A percentile compares a stretch with the other conserved stretches of the same genome.
These are phyloP conservation scores for Plantago coronopus DNA, from an alignment of 305 asterid genomes.

Conservation along the genomic window DNA sequence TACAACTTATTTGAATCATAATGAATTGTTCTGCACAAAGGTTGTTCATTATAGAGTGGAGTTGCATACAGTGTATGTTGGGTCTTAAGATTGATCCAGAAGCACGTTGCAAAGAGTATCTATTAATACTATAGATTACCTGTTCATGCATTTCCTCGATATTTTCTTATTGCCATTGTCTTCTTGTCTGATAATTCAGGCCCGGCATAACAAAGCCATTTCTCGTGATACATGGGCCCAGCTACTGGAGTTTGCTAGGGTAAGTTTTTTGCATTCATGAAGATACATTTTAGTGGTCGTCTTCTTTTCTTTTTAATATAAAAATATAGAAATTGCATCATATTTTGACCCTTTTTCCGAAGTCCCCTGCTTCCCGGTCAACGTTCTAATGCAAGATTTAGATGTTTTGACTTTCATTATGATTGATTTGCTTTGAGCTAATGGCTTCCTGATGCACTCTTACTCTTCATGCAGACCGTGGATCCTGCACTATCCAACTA, in stretches of 20 bases:
- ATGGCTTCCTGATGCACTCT: constrained; percentile 4
- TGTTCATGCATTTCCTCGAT: background rate
- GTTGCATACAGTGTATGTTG: no score
- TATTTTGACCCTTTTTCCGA: no score
- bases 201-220: constrained; percentile 91
- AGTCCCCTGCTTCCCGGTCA: background rate
- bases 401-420: background rate
- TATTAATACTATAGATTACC: background rate
- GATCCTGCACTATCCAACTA: constrained; percentile 80
- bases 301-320: no score
- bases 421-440: background rate
- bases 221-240: constrained; percentile 99
- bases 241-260: constrained; percentile 93
- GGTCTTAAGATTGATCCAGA: no score
- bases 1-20: no score
- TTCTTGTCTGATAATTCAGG: constrained; percentile 46
- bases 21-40: no score
- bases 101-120: no score
- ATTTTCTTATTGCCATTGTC: constrained; percentile 3
- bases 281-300: background rate
- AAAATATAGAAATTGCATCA: no score
- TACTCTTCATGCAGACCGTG: constrained; percentile 52
- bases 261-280: constrained; percentile 25
- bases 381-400: background rate
- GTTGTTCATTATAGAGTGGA: no score